Evolutionary conservation across 768 basidiomycete species (phyloP), one percentile per base, ranked within the genome.

Genomic region (Trametes cubensis): DNA sequence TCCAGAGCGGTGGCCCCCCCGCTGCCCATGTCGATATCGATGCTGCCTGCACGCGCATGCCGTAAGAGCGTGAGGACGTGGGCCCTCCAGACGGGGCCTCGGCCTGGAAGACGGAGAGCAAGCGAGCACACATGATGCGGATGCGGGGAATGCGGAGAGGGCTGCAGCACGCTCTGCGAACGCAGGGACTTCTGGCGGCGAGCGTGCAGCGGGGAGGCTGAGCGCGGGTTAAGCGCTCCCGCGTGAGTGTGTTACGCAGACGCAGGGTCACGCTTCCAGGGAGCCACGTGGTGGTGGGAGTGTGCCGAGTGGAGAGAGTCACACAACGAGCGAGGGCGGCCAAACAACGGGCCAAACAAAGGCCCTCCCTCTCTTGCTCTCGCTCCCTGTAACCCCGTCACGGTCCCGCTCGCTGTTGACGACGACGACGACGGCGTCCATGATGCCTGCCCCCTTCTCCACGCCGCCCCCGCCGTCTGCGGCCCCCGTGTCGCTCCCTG

Each of bases 381-480:
- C 34, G 34, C 34, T 34, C 34, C 34, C 34, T 34, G 34, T 34
- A 34, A 34, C 34, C 65, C 61, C 40, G 39, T 55, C 54, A 47
- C 64, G 39, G 56, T 61, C 28, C 55, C 63, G 64, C 62, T 63
- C 64, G 61, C 48, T 61, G 62, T 69, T 70, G 69, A 67, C 66
- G 71, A 56, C 63, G 61, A 56, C 63, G 61, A 58, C 66, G 62
- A 63, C 66, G 67, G 65, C 68, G 67, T 65, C 67, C 67, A 69
- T 65, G 66, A 73, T 73, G 72, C 70, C 72, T 58, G 68, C 68
- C 64, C 68, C 68, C 15, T 67, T 67, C 63, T 63, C 71, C 63
- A 61, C 68, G 25, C 63, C 68, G 51, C 66, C 62, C 34, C 34
- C 48, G 48, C 48, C 48, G 25, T 49, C 48, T 49, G 48, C 48